Evolutionary conservation across 2,329 filamentous ascomycete species (phyloP).

Genomic region (Ophiocordyceps robertsii): DNA sequence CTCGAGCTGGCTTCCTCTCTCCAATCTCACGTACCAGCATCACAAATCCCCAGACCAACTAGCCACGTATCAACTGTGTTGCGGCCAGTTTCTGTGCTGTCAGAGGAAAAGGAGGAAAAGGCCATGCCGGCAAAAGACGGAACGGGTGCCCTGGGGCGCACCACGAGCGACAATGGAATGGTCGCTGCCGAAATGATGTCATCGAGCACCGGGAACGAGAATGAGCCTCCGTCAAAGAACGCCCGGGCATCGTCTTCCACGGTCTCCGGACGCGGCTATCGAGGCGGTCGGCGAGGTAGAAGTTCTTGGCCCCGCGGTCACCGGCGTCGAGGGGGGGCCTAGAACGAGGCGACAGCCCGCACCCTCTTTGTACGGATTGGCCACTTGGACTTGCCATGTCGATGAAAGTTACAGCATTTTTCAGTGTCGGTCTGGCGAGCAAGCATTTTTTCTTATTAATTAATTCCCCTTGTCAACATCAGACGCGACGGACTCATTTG

Average conservation of each 20-base stretch:
- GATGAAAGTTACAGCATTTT: no score
- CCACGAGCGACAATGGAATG: not conserved
- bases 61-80: conserved; percentile 4
- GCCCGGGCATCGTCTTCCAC: not conserved
- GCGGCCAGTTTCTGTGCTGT: conserved; percentile 2
- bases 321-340: conserved; percentile 9
- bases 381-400: no score
- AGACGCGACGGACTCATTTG: no score
- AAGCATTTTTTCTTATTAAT: no score
- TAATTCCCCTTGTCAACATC: no score
- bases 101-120: conserved; percentile 1
- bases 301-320: conserved; percentile 12
- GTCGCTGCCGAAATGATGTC: not conserved
- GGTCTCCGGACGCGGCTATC: conserved; percentile 4
- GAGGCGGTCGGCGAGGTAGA: conserved; percentile 13
- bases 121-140: not conserved
- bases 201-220: conserved; percentile 1
- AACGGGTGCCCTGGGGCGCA: not conserved
- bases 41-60: conserved; percentile 12
- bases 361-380: no score
- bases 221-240: conserved; percentile 4
- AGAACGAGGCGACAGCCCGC: not conserved
- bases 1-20: conserved; percentile 14
- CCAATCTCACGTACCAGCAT: conserved; percentile 4
- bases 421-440: no score